phyloP scores from a whole-genome alignment of 306 rosid species.

The Clitoria ternatea region DNA sequence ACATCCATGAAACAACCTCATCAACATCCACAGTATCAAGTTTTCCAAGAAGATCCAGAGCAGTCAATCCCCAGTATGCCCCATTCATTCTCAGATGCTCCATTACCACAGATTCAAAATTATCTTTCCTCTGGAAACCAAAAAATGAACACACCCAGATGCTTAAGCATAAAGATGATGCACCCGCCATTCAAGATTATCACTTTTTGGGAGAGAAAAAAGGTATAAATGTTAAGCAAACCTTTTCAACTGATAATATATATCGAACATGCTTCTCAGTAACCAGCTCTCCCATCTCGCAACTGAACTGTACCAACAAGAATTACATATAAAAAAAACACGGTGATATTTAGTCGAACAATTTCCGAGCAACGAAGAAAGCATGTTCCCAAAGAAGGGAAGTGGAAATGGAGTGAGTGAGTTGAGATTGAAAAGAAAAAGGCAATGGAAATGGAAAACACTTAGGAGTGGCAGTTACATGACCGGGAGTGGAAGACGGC shows the following conservation, averaged over 20 bases:
- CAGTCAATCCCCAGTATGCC: slow-evolving; percentile 83
- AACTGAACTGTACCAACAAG: slow-evolving; percentile 19
- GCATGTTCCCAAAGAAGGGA: no score
- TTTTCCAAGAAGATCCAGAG: slow-evolving; percentile 76
- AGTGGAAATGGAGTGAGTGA: no score
- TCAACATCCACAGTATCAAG: slow-evolving; percentile 56
- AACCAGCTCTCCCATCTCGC: slow-evolving; percentile 66
- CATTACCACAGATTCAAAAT: slow-evolving; percentile 72
- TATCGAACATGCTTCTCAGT: slow-evolving; percentile 66
- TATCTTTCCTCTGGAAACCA: slow-evolving; percentile 63
- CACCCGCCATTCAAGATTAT: not conserved
- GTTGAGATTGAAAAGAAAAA: no score
- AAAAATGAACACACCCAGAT: not conserved
- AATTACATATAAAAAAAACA: no score
- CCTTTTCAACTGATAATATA: slow-evolving; percentile 72
- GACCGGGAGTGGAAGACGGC: no score
- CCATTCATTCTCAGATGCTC: slow-evolving; percentile 93
- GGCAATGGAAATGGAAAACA: no score
- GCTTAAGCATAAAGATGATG: not conserved
- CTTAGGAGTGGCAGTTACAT: no score
- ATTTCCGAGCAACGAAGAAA: no score
- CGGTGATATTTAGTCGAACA: no score
- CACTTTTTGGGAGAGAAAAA: not conserved
- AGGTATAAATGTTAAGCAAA: slow-evolving; percentile 9
- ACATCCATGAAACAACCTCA: slow-evolving; percentile 72